These are phyloP conservation scores for Trametes cubensis DNA, from an alignment of 768 basidiomycete genomes.

Conservation along the genomic window DNA sequence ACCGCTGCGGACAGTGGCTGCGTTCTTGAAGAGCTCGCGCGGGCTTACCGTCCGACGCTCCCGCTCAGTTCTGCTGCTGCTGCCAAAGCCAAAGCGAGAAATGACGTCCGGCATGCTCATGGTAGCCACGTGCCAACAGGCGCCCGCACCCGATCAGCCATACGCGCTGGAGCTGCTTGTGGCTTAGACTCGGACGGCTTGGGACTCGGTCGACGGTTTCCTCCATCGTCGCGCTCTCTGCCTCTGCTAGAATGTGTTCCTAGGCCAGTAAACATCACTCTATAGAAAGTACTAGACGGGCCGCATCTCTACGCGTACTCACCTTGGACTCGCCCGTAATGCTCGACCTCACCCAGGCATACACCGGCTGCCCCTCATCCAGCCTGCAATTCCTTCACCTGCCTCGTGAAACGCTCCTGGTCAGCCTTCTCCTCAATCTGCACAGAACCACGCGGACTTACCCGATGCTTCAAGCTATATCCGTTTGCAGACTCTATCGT, in stretches of 20 bases:
- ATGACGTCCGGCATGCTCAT: constrained; percentile 23
- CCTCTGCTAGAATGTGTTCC: background rate
- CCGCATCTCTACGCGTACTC: background rate
- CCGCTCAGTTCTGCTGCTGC: background rate
- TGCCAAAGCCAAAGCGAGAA: background rate
- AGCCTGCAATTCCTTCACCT: constrained; percentile 61
- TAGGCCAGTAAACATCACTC: background rate
- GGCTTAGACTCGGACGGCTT: no score
- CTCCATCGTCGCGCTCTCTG: background rate
- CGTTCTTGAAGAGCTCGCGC: background rate
- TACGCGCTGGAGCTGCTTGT: background rate
- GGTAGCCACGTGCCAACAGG: constrained; percentile 8
- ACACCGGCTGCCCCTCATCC: constrained; percentile 54
- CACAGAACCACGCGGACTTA: constrained; percentile 1
- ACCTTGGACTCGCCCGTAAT: constrained; percentile 34
- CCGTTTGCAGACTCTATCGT: constrained; percentile 71
- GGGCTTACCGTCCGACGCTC: background rate
- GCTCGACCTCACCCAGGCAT: constrained; percentile 51
- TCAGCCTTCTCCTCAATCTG: constrained; percentile 39
- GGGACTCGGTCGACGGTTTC: no score
- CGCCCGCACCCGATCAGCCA: constrained; percentile 3
- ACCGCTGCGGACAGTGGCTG: constrained; percentile 21
- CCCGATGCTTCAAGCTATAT: constrained; percentile 54
- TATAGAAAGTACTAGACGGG: constrained; percentile 8
- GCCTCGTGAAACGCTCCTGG: constrained; percentile 58